Evolutionary conservation across 1,284 basidiomycete genomes (phyloP), one percentile per base, ranked within the genome.

Genomic region (Lignosus rhinocerotis): DNA sequence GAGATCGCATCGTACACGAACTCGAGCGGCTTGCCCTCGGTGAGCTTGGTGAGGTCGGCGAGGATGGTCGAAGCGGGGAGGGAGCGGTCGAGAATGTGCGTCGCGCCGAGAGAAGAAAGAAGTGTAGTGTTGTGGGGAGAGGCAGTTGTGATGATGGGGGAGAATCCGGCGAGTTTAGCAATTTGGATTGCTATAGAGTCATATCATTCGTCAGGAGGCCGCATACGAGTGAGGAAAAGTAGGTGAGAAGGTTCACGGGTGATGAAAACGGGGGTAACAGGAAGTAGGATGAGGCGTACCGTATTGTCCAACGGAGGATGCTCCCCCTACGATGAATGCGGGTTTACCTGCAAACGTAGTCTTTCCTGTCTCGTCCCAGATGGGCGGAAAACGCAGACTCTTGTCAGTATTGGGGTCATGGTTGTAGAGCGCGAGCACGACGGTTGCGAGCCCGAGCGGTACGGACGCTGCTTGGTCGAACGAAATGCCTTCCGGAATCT

Each of bases 101-200:
- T 81, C 1, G 82, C 85, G 2, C 85, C 84, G 21, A 82, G 69
- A 0, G 73, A 70, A 64, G 78, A 79, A 56, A 86, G 75, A 39
- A 67, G 67, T 0, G 67, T 69, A 19, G 69, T 63, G 59, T 83
- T 76, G 54, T 73, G 72, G 7, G 66, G 61, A 12, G 80, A 83
- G 3, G 83, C 75, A 0, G 80, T 83, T 6, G 80, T 71, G 49
- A 85, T 78, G 59, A 84, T 80, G 2, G 76, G 78, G 2, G 73
- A 76, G 72, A 83, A 82, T 0, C 82, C 83, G 0, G 79, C 77
- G 31, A 79, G 60, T 59, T 72, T 78, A 9, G 79, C 79, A 6
- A 84, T 67, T 66, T 84, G 83, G 50, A 62, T 51, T 2, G 38
- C 55, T 69, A 30, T 49, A 14, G 25, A 38, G 48, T 8, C 8